phyloP scores from a whole-genome alignment of 148 eudicot genomes.

The Camellia granthamiana region DNA sequence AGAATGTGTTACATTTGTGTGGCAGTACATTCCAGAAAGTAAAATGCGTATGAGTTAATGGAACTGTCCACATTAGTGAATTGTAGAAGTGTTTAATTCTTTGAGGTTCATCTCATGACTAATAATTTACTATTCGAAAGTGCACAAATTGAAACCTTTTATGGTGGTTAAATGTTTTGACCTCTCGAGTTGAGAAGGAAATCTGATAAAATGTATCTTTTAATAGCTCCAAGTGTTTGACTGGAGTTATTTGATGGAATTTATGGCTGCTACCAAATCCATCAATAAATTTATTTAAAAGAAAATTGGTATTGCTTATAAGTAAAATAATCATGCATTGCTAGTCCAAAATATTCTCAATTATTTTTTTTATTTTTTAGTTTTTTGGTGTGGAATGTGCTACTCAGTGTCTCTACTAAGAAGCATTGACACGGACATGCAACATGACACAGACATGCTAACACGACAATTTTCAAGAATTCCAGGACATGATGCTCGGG shows the following conservation, averaged over 20 bases:
- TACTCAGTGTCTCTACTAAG: neutral
- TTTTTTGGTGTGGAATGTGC: neutral
- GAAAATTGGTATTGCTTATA: neutral
- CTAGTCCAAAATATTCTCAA: slow-evolving; percentile 6
- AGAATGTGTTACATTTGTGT: neutral
- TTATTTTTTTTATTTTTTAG: too few relatives aligned
- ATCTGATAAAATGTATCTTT: neutral
- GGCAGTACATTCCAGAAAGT: neutral
- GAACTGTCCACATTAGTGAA: neutral
- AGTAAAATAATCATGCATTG: neutral
- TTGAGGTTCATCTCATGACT: neutral
- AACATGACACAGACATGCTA: too few relatives aligned
- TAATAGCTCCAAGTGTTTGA: neutral
- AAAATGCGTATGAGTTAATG: neutral
- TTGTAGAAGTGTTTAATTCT: neutral
- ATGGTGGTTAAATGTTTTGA: neutral
- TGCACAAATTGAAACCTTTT: neutral
- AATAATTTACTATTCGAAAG: neutral
- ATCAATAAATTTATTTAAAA: neutral
- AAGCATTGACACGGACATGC: too few relatives aligned
- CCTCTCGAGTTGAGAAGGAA: slow-evolving; percentile 3
- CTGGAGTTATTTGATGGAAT: neutral
- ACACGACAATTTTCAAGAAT: too few relatives aligned
- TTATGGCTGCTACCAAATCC: neutral
- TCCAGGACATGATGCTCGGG: too few relatives aligned